Base-by-base conservation (phyloP, 306 rosid species). In the Ormosia emarginata region DNA sequence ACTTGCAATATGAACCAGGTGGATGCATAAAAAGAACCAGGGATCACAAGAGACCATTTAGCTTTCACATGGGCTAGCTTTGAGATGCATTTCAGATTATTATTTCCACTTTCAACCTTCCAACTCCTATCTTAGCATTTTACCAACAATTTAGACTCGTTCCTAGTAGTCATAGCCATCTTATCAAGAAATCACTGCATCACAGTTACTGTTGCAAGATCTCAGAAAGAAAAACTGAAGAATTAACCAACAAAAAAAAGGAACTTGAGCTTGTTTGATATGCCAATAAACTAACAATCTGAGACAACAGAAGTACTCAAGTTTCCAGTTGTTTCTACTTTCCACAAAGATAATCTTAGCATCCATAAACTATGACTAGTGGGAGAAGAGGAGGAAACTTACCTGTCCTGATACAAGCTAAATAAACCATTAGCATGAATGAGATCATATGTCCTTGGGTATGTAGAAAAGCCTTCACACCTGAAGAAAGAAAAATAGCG, bases 391-490 rank as follows among this genome's bases (percentile, higher is more conserved):
- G 87, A 81, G 61, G 79, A 64, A 56, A 77, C 97, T 93, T 91
- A 93, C 98, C 37, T 85, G 85, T 85, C 81, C 86, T 84, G 77
- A 86, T 92, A 96, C 90, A 96, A 71, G 86, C 92, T 89, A 85
- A 93, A 96, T 75, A 93, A 87, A 29, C 87, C 94, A 84, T 79
- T 90, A 58, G 92, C 97, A 82, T 96, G 99, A 77, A 96, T 91
- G 52, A 96, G 81, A 86, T 96, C 99, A 57, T 93, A 92, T n/a
- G 98, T 90, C 89, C 98, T 96, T 41, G 97, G 99, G 86, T 96
- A 93, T 32, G 99, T 96, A 57, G 99, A 96, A 88, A 96, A 93
- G 86, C 99, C 98, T 87, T 96, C 99, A 82, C 99, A 92, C 99
- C 99, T 96, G 88, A 67, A 83, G 53, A 87, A 82, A 77, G 69